Evolutionary conservation across 345 rosid species (phyloP).

Genomic region (Moricandia arvensis): DNA sequence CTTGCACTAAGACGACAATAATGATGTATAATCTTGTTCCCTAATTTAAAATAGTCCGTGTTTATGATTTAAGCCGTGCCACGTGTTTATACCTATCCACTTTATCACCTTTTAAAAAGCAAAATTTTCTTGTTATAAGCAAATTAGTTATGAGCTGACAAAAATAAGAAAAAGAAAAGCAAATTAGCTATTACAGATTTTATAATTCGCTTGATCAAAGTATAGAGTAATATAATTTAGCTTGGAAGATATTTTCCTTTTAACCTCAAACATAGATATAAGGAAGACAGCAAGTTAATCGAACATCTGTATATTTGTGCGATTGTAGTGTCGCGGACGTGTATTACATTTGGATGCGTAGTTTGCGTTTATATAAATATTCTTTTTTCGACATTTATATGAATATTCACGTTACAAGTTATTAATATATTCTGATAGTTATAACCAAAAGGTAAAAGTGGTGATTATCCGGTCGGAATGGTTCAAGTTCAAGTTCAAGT

Average conservation of each 20-base stretch:
- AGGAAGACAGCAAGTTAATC: conserved; percentile 25
- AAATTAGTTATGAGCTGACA: too few relatives aligned
- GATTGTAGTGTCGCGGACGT: conserved; percentile 10
- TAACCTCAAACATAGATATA: conserved; percentile 14
- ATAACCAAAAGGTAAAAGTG: conserved; percentile 13
- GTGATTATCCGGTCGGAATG: too few relatives aligned
- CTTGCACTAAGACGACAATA: conserved; percentile 33
- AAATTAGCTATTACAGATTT: too few relatives aligned
- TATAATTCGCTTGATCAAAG: background rate
- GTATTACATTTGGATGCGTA: conserved; percentile 29
- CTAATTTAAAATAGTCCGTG: conserved; percentile 18
- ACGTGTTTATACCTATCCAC: conserved; percentile 16
- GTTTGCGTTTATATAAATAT: background rate
- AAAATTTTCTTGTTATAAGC: conserved; percentile 15
- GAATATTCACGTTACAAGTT: conserved; percentile 17
- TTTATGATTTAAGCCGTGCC: conserved; percentile 26
- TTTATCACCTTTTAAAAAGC: conserved; percentile 1
- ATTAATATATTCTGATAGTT: background rate
- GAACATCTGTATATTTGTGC: conserved; percentile 23
- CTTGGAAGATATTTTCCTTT: conserved; percentile 15
- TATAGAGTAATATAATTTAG: background rate
- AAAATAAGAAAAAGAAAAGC: too few relatives aligned
- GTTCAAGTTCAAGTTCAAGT: too few relatives aligned
- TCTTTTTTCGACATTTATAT: too few relatives aligned
- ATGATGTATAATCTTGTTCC: conserved; percentile 23